Evolutionary conservation across 2,329 filamentous ascomycete genomes (phyloP).

Genomic region (Sporothrix brasiliensis): DNA sequence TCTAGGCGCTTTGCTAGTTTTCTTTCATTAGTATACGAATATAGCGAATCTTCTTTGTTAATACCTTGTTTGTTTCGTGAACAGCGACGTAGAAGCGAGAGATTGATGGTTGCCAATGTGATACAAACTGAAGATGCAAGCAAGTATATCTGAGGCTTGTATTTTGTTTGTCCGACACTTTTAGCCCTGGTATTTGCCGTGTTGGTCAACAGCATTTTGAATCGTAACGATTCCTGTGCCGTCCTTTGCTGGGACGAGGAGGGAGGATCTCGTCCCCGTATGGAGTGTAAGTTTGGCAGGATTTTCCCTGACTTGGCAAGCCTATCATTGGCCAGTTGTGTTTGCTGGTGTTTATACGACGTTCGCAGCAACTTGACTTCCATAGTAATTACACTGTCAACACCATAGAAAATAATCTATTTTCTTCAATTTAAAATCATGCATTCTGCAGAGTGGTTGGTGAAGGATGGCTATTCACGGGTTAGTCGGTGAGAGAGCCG

Average conservation of each 20-base stretch:
- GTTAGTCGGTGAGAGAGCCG: background rate
- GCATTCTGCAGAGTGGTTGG: background rate
- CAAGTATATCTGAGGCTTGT: background rate
- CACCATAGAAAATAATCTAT: background rate
- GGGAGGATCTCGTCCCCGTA: background rate
- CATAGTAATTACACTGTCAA: background rate
- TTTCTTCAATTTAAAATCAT: background rate
- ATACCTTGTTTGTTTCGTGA: background rate
- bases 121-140: background rate
- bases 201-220: background rate
- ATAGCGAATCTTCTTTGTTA: background rate
- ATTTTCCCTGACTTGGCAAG: background rate
- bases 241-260: background rate
- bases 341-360: too few relatives aligned
- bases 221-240: background rate
- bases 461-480: slow-evolving; percentile 1
- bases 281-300: background rate
- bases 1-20: background rate
- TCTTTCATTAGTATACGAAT: background rate
- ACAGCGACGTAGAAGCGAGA: background rate
- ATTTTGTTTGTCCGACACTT: background rate
- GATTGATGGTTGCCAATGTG: background rate
- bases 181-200: background rate
- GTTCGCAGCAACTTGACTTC: background rate
- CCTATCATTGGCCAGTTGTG: background rate